These are phyloP conservation scores for Sequoiadendron giganteum DNA, from an alignment of 75 land plant genomes.

Conservation along the genomic window DNA sequence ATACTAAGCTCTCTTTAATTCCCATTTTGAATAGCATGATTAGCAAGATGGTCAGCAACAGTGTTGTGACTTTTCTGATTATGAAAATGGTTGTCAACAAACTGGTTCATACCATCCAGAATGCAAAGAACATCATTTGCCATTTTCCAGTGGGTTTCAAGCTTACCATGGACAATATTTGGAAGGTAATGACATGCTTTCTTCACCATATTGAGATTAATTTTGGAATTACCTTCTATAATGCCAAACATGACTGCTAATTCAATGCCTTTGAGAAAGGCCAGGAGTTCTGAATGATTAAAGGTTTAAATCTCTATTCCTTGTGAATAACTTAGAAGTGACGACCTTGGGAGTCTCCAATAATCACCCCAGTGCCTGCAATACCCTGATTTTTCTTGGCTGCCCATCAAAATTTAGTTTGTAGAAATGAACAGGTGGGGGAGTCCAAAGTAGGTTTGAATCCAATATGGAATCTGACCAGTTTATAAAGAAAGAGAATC, in stretches of 20 bases:
- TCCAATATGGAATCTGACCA: not conserved
- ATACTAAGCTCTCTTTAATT: not conserved
- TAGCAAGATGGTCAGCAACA: not conserved
- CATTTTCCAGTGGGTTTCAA: not conserved
- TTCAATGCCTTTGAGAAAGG: not conserved
- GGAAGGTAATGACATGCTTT: not conserved
- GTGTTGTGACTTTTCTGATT: not conserved
- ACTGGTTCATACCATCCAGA: not conserved
- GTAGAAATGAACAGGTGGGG: not conserved
- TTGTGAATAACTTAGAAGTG: not conserved
- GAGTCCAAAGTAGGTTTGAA: not conserved
- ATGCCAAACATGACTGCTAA: not conserved
- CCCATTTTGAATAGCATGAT: not conserved
- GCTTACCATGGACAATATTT: not conserved
- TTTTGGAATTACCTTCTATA: not conserved
- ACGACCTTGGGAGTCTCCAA: too few relatives aligned
- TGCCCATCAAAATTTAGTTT: not conserved
- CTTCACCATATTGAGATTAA: not conserved
- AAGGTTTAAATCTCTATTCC: not conserved
- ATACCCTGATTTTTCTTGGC: not conserved
- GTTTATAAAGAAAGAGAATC: not conserved
- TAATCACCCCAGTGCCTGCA: not conserved
- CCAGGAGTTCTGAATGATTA: not conserved
- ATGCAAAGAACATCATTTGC: not conserved
- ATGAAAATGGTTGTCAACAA: not conserved